Conservation (phyloP, 768 basidiomycete genomes). For the Tricholoma sp. region DNA sequence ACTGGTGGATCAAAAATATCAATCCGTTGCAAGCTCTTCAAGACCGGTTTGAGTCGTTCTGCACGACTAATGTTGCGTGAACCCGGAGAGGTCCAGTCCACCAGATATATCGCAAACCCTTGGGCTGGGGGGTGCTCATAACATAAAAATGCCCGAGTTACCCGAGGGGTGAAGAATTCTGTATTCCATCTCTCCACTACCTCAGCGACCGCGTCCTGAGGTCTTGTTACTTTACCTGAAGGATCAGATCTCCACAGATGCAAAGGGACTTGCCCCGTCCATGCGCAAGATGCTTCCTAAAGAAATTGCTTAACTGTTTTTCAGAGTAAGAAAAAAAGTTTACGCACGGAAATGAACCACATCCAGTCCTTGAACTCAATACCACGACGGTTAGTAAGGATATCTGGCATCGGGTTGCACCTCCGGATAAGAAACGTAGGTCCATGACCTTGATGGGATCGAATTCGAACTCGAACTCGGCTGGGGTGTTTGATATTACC, state of each 20-base stretch:
- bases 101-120: constrained; percentile 19
- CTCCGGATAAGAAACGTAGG: constrained; percentile 12
- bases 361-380: constrained; percentile 15
- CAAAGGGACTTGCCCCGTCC: constrained; percentile 7
- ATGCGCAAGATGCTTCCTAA: constrained; percentile 15
- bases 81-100: constrained; percentile 12
- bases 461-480: no score
- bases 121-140: constrained; percentile 15
- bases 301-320: neutral
- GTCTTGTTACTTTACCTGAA: constrained; percentile 3
- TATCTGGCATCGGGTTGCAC: constrained; percentile 8
- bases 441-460: constrained; percentile 14
- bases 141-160: constrained; percentile 13
- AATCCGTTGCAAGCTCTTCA: constrained; percentile 13
- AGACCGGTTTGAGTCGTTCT: constrained; percentile 19
- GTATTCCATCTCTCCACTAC: constrained; percentile 14
- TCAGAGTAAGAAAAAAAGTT: neutral
- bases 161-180: constrained; percentile 12
- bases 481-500: no score
- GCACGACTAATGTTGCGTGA: constrained; percentile 3
- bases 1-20: constrained; percentile 17
- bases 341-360: constrained; percentile 15
- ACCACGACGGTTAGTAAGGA: constrained; percentile 3
- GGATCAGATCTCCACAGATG: neutral
- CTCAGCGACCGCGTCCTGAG: constrained; percentile 18